phyloP scores from a whole-genome alignment of 148 eudicot genomes.

The Dysphania ambrosioides region DNA sequence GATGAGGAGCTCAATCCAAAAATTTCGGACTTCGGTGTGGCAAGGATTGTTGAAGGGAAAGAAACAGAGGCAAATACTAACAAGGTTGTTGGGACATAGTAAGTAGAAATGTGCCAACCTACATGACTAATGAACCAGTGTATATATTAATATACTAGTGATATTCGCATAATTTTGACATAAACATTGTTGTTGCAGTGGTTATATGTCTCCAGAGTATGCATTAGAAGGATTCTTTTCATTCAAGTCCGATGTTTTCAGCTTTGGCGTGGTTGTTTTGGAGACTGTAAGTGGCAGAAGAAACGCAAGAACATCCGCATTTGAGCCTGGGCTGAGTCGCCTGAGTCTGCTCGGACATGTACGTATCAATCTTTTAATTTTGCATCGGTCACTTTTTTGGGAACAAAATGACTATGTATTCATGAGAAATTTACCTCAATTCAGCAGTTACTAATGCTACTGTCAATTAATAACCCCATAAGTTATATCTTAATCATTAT shows the following conservation, averaged over 20 bases:
- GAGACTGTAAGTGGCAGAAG: conserved; percentile 34
- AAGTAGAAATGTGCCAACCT: background rate
- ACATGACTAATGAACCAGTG: background rate
- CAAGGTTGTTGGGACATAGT: conserved; percentile 30
- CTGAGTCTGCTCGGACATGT: conserved; percentile 29
- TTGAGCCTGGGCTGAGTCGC: conserved; percentile 23
- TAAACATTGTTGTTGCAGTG: conserved; percentile 18
- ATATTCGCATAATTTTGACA: background rate
- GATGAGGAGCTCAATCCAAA: conserved; percentile 30
- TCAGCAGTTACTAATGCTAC: background rate
- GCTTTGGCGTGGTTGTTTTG: conserved; percentile 31
- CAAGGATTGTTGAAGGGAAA: conserved; percentile 32
- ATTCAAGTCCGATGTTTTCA: conserved; percentile 28
- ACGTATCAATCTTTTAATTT: conserved; percentile 7
- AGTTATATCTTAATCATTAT: too few species aligned
- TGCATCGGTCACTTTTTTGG: background rate
- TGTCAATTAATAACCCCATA: background rate
- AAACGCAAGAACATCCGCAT: conserved; percentile 21
- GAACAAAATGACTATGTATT: background rate
- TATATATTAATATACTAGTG: too few species aligned
- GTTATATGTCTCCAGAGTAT: conserved; percentile 34
- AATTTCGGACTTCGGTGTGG: conserved; percentile 33
- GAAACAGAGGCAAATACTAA: conserved; percentile 26
- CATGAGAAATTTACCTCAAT: background rate
- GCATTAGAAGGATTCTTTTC: conserved; percentile 31